These are phyloP conservation scores for Fusarium penzigii DNA, from an alignment of 2,329 filamentous ascomycete species.

Conservation along the genomic window DNA sequence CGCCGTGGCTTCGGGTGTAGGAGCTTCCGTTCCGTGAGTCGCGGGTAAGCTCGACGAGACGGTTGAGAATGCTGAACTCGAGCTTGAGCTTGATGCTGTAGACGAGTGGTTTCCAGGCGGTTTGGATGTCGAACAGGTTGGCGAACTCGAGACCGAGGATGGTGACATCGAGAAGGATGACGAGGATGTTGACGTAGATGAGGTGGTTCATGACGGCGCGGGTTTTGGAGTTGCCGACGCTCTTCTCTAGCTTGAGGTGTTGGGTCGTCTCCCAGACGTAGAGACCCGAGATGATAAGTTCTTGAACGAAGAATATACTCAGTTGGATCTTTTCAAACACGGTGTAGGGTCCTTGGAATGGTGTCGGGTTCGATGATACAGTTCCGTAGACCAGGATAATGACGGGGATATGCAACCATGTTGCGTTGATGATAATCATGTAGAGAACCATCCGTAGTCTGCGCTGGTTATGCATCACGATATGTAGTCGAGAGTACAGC, in stretches of 20 bases:
- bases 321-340: constrained; percentile 56
- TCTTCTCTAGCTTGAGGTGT: constrained; percentile 45
- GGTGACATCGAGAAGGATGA: constrained; percentile 41
- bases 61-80: constrained; percentile 41
- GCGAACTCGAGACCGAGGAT: constrained; percentile 39
- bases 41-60: constrained; percentile 29
- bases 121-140: constrained; percentile 34
- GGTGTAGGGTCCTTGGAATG: constrained; percentile 36
- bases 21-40: constrained; percentile 18
- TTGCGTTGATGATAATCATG: constrained; percentile 58
- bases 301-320: constrained; percentile 56
- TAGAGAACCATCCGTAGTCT: constrained; percentile 50
- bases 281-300: constrained; percentile 52
- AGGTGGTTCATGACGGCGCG: constrained; percentile 35
- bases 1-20: constrained; percentile 17
- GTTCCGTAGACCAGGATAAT: constrained; percentile 56
- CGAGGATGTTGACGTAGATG: constrained; percentile 44
- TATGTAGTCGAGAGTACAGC: constrained; percentile 62
- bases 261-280: constrained; percentile 55
- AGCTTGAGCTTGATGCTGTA: constrained; percentile 41
- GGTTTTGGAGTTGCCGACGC: constrained; percentile 15
- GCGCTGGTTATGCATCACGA: constrained; percentile 53
- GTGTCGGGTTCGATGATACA: constrained; percentile 35
- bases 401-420: constrained; percentile 55
- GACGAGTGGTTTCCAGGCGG: constrained; percentile 26